phyloP scores from a whole-genome alignment of 1,284 basidiomycete genomes.

The Pseudozyma tsukubaensis region DNA sequence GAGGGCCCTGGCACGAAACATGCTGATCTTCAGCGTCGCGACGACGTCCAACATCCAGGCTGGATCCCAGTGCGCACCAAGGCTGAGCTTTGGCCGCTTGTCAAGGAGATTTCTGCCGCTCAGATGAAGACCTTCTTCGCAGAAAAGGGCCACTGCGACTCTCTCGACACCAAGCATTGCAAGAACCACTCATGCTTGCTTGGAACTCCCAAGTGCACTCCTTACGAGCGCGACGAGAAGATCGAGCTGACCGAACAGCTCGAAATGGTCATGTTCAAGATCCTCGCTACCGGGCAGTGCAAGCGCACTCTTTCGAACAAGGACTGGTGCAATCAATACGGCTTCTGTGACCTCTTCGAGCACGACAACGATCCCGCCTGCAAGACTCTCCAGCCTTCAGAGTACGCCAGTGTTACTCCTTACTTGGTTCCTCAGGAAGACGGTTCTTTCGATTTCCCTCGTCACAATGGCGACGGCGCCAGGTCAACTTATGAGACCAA shows the following conservation, averaged over 20 bases:
- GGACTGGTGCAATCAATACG: slow-evolving; percentile 5
- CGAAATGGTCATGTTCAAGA: slow-evolving; percentile 5
- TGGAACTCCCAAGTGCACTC: slow-evolving; percentile 1
- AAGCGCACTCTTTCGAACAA: neutral
- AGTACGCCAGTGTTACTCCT: neutral
- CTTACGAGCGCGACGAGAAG: slow-evolving; percentile 7
- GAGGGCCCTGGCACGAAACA: too few relatives aligned
- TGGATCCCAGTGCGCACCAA: too few relatives aligned
- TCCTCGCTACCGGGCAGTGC: slow-evolving; percentile 16
- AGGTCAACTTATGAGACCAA: neutral
- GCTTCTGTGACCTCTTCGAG: slow-evolving; percentile 27
- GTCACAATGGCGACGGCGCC: neutral
- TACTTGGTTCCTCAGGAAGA: slow-evolving; percentile 2
- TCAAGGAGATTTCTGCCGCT: neutral
- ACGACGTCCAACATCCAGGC: too few relatives aligned
- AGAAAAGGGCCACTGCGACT: slow-evolving; percentile 6
- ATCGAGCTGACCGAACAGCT: neutral
- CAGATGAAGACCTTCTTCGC: slow-evolving; percentile 4
- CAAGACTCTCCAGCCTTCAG: neutral
- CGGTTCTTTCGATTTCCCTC: slow-evolving; percentile 11
- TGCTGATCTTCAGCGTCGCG: too few relatives aligned
- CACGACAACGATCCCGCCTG: neutral
- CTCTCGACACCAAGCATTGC: slow-evolving; percentile 1
- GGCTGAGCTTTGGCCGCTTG: neutral
- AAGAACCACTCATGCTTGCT: slow-evolving; percentile 7